phyloP scores from a whole-genome alignment of 2,329 filamentous ascomycete species.

The Nemania diffusa region DNA sequence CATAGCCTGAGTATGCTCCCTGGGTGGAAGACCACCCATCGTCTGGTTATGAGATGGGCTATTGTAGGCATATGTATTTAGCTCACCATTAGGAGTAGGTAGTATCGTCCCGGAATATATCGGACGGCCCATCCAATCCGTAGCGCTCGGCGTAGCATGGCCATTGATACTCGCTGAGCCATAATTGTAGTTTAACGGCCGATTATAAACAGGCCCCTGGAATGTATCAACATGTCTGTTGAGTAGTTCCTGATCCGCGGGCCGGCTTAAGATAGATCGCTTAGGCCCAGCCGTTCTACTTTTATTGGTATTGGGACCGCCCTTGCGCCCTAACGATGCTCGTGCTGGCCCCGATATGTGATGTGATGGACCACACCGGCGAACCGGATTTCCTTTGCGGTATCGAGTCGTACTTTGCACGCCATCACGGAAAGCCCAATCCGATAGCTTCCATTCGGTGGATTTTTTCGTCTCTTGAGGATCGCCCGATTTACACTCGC shows the following conservation, averaged over 20 bases:
- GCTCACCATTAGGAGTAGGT: neutral
- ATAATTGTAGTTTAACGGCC: neutral
- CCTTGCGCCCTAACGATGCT: neutral
- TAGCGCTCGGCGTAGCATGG: neutral
- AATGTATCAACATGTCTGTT: neutral
- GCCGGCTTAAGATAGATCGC: neutral
- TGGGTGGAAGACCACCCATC: neutral
- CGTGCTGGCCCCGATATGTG: neutral
- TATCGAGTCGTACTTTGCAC: slow-evolving; percentile 89
- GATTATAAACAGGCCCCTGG: neutral
- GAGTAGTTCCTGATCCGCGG: neutral
- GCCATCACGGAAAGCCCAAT: slow-evolving; percentile 74
- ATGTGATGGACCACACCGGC: slow-evolving; percentile 20
- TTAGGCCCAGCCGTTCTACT: neutral
- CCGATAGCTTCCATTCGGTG: slow-evolving; percentile 80
- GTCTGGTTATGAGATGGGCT: neutral
- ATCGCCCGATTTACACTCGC: slow-evolving; percentile 56
- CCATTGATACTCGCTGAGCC: neutral
- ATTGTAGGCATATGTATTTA: neutral
- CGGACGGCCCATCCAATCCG: neutral
- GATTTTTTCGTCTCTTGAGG: slow-evolving; percentile 70
- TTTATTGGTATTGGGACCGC: neutral
- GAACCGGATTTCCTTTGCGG: slow-evolving; percentile 62
- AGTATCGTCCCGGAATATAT: neutral
- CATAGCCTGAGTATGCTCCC: neutral